Evolutionary conservation across 2,329 filamentous ascomycete genomes (phyloP).

Genomic region (Bisporella sp.): DNA sequence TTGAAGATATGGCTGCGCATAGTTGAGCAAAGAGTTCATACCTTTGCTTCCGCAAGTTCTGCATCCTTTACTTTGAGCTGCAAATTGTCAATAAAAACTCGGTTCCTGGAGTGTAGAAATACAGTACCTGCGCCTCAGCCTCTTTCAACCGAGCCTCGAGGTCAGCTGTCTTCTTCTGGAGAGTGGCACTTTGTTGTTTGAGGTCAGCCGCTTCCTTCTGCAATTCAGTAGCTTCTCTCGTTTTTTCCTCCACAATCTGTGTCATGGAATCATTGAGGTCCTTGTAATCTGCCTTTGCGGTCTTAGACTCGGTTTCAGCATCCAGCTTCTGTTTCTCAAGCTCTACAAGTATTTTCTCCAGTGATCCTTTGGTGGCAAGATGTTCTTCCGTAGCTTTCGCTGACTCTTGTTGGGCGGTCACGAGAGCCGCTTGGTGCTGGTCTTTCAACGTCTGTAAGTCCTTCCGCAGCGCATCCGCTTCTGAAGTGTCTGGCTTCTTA

Average conservation of each 20-base stretch:
- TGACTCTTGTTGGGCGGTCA: constrained; percentile 26
- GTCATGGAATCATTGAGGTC: constrained; percentile 54
- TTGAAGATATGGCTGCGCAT: neutral
- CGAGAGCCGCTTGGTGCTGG: constrained; percentile 37
- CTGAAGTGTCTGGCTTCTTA: constrained; percentile 48
- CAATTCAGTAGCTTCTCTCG: neutral
- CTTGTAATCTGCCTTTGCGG: constrained; percentile 37
- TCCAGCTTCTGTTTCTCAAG: constrained; percentile 45
- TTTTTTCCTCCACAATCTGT: constrained; percentile 44
- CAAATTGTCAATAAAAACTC: neutral
- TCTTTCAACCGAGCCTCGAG: constrained; percentile 36
- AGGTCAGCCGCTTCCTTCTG: neutral
- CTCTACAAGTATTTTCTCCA: constrained; percentile 44
- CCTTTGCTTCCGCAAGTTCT: constrained; percentile 55
- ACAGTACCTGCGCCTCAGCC: constrained; percentile 16
- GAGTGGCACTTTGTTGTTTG: neutral
- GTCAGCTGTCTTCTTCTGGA: constrained; percentile 25
- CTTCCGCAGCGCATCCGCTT: constrained; percentile 42
- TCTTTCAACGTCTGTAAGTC: constrained; percentile 44
- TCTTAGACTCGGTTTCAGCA: constrained; percentile 43
- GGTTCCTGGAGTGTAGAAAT: neutral
- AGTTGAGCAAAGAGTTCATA: constrained; percentile 23
- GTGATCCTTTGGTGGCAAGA: constrained; percentile 18
- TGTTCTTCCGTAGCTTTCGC: constrained; percentile 34
- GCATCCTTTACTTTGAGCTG: constrained; percentile 49